Base-by-base conservation (phyloP, 805 yeast species). In the Sporopachydermia lactativora region DNA sequence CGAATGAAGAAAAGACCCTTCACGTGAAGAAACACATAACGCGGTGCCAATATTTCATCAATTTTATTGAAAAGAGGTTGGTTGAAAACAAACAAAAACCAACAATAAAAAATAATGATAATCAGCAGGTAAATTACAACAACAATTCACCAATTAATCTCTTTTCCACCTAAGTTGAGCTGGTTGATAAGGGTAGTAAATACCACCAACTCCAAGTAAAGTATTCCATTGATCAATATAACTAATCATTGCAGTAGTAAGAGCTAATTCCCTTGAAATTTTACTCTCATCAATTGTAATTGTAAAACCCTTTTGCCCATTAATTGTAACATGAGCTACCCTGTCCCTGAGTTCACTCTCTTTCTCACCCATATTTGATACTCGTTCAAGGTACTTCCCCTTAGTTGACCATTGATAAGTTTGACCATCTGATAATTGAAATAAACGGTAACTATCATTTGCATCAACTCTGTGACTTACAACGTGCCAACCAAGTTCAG, bases 221-320 rank as follows among this genome's bases (percentile, higher is more conserved):
- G 81, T 75, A 50, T 73, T 76, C 83, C 83, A 77, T 43, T 75
- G 81, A 50, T 77, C 83, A 43, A 77, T 67, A 51, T 61, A 70
- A 36, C 80, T 72, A 43, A 75, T 70, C 44, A 77, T 56, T 3
- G 81, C 81, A 5, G 77, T 67, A 13, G 75, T 58, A 15, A 76
- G 52, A 1, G 80, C 82, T 58, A 76, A 49, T 46, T 74, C 81
- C 38, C 70, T 58, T n/a, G 72, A 65, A 28, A 76, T 68, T 50
- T 73, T 68, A 19, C 68, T 41, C 48, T 71, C 76, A 52, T 76
- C 79, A 34, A 75, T 61, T 42, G 55, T 57, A 38, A 77, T 52
- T 38, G 72, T 73, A 57, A 77, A 76, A 4, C 81, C 81, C 28
- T 64, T 57, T 17, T 49, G 49, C 4, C 74, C 77, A 19, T 71